A percentile compares a stretch with the other conserved stretches of the same genome.
phyloP scores from a whole-genome alignment of 2,329 filamentous ascomycete species.

The Fusarium sp. region DNA sequence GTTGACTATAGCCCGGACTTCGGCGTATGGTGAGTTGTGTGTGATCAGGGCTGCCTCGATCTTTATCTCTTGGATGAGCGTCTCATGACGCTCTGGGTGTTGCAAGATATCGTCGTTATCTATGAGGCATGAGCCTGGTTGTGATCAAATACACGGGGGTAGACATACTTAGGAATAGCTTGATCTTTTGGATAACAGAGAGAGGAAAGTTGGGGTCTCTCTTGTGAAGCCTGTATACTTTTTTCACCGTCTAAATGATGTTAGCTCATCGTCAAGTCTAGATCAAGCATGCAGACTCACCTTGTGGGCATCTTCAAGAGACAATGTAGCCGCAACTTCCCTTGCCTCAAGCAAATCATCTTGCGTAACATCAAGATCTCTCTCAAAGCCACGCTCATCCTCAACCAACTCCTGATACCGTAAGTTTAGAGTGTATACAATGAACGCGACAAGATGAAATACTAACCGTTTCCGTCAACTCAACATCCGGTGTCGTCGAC shows the following conservation, averaged over 20 bases:
- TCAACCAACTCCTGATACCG: neutral
- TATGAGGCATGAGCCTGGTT: slow-evolving; percentile 1
- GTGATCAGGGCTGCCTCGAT: slow-evolving; percentile 62
- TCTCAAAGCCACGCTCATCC: slow-evolving; percentile 7
- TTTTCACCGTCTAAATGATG: slow-evolving; percentile 46
- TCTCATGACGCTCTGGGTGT: slow-evolving; percentile 52
- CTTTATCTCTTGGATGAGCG: slow-evolving; percentile 62
- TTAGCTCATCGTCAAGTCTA: neutral
- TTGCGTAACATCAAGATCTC: slow-evolving; percentile 53
- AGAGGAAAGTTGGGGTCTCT: slow-evolving; percentile 54
- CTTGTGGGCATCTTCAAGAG: slow-evolving; percentile 48
- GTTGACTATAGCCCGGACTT: slow-evolving; percentile 65
- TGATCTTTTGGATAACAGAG: slow-evolving; percentile 49
- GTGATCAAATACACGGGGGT: neutral
- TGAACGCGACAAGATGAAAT: neutral
- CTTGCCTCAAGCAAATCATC: slow-evolving; percentile 58
- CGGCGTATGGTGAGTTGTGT: slow-evolving; percentile 65
- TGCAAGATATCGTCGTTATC: slow-evolving; percentile 47
- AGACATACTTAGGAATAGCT: slow-evolving; percentile 50
- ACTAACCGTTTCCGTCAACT: slow-evolving; percentile 15
- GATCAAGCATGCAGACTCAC: slow-evolving; percentile 21
- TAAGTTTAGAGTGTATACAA: neutral
- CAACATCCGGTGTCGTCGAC: neutral
- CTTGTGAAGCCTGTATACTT: slow-evolving; percentile 49
- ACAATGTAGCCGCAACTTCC: slow-evolving; percentile 50